Percentiles rank a stretch among this genome's conserved stretches.
Conservation (phyloP, 2,329 filamentous ascomycete genomes). For the Bipolaris cookei region DNA sequence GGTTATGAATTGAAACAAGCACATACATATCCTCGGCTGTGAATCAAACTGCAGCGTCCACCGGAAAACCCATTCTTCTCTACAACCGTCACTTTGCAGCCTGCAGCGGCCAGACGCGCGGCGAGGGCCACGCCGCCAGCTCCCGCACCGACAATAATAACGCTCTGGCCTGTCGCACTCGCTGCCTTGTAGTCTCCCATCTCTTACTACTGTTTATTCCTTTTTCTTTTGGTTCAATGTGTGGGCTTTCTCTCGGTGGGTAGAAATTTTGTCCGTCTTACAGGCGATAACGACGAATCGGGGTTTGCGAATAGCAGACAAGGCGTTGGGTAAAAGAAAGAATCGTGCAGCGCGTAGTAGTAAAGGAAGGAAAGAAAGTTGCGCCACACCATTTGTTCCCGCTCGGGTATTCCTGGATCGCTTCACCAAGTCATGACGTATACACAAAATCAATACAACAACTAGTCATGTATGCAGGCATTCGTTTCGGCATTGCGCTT, state of each 20-base stretch:
- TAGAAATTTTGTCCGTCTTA: not conserved
- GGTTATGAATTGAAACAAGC: not conserved
- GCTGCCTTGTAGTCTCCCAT: constrained; percentile 19
- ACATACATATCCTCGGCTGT: constrained; percentile 63
- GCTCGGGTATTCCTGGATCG: constrained; percentile 13
- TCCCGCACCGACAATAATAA: constrained; percentile 65
- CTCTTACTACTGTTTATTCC: not conserved
- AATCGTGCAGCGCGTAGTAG: constrained; percentile 2
- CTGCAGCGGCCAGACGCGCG: constrained; percentile 72
- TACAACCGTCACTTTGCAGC: constrained; percentile 74
- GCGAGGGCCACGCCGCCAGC: constrained; percentile 74
- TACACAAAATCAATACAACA: constrained; percentile 12
- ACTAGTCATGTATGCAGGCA: constrained; percentile 3
- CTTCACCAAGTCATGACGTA: constrained; percentile 27
- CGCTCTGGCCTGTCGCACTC: constrained; percentile 26
- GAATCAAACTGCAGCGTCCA: constrained; percentile 71
- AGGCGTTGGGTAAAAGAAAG: not conserved
- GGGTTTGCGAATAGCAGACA: not conserved
- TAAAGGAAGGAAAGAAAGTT: constrained; percentile 10
- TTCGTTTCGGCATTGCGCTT: not conserved
- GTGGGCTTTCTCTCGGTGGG: no score
- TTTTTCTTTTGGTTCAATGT: not conserved
- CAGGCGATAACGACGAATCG: not conserved
- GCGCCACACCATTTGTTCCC: constrained; percentile 12
- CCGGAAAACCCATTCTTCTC: constrained; percentile 78